A percentile compares a stretch with the other conserved stretches of the same genome.
phyloP scores from a whole-genome alignment of 352 stramenopile genomes.

The Lagenidium giganteum region DNA sequence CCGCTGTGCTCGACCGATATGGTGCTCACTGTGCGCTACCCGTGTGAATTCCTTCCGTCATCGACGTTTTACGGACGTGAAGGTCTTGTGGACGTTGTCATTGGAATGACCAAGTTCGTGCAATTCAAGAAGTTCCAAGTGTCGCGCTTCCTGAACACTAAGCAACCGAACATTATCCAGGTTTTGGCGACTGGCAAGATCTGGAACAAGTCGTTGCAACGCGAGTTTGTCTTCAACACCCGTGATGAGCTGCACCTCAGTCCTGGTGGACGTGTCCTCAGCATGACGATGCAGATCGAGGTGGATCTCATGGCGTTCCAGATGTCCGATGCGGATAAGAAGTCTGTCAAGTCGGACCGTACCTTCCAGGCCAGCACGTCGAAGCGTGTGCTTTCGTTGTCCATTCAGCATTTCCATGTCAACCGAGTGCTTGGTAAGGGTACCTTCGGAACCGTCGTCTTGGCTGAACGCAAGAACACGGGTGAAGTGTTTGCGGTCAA shows the following conservation, averaged over 20 bases:
- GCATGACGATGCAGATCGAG: constrained; percentile 84
- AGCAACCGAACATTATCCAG: constrained; percentile 77
- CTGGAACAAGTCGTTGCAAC: constrained; percentile 76
- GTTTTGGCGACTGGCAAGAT: constrained; percentile 69
- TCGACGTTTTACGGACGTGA: constrained; percentile 76
- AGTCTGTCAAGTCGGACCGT: constrained; percentile 56
- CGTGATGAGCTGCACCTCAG: constrained; percentile 77
- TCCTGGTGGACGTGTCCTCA: constrained; percentile 66
- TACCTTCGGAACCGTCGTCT: constrained; percentile 91
- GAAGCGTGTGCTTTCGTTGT: constrained; percentile 80
- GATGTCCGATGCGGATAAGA: constrained; percentile 68
- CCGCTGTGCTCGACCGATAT: constrained; percentile 82
- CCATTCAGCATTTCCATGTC: constrained; percentile 93
- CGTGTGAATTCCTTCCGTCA: constrained; percentile 74
- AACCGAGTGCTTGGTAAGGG: constrained; percentile 94
- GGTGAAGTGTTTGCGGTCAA: constrained; percentile 91
- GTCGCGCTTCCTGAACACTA: constrained; percentile 70
- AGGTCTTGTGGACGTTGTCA: constrained; percentile 72
- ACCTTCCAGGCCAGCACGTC: constrained; percentile 66
- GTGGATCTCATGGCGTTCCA: constrained; percentile 77
- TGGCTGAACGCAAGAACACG: constrained; percentile 79
- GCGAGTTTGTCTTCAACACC: constrained; percentile 78
- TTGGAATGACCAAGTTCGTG: constrained; percentile 69
- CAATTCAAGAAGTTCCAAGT: constrained; percentile 69
- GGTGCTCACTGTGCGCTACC: constrained; percentile 66